Percentiles rank a stretch among this genome's conserved stretches.
Conservation (phyloP, 2,329 filamentous ascomycete genomes). For the Ophiostoma australiae region DNA sequence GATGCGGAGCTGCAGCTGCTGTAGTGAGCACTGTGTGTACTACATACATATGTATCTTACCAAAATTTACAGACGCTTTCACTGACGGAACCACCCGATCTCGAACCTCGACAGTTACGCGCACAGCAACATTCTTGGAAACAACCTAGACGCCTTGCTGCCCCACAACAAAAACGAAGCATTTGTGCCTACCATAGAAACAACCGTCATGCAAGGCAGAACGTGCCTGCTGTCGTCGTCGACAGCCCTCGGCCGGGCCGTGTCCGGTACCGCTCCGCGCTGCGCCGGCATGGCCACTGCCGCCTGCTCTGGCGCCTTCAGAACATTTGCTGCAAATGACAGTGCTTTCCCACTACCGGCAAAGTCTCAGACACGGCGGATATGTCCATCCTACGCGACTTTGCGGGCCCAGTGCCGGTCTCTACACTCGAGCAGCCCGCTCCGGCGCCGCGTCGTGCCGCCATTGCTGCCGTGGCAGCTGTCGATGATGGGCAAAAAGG, state of each 20-base stretch:
- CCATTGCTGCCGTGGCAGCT: neutral
- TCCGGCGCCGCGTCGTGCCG: neutral
- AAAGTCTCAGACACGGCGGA: neutral
- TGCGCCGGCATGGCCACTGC: neutral
- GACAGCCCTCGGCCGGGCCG: conserved; percentile 45
- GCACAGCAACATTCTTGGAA: neutral
- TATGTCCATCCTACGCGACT: neutral
- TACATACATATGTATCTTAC: too few relatives aligned
- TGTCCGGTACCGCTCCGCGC: conserved; percentile 29
- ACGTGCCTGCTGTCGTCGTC: conserved; percentile 43
- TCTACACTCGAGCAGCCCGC: conserved; percentile 6
- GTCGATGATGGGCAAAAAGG: neutral
- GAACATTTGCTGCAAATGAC: too few relatives aligned
- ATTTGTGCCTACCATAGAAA: neutral
- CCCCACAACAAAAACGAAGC: neutral
- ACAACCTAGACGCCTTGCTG: neutral
- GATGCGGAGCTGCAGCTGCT: neutral
- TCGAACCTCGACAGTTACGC: neutral
- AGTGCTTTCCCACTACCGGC: neutral
- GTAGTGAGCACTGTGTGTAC: neutral
- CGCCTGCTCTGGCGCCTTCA: neutral
- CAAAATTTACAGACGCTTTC: neutral
- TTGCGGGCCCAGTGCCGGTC: conserved; percentile 1
- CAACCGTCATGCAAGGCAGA: conserved; percentile 36
- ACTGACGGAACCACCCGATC: neutral